Conservation (phyloP, 352 stramenopile genomes). For the Phytophthora megakarya region DNA sequence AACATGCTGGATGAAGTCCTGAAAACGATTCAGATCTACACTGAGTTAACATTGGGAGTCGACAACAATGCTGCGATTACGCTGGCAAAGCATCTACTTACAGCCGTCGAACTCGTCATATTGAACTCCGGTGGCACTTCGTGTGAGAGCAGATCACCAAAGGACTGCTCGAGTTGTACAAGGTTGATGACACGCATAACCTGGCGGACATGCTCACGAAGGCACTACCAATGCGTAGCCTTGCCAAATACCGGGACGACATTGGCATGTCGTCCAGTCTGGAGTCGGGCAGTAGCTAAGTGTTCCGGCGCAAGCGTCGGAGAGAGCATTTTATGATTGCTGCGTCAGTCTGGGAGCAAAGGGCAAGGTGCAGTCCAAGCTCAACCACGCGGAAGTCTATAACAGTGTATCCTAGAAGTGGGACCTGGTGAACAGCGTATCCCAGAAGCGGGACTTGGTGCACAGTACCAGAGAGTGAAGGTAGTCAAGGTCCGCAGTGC, state of each 20-base stretch:
- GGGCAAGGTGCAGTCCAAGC: no score
- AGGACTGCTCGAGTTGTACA: not conserved
- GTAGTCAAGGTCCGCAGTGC: no score
- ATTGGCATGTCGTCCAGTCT: not conserved
- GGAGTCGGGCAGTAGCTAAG: not conserved
- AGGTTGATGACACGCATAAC: not conserved
- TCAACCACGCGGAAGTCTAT: no score
- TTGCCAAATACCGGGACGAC: not conserved
- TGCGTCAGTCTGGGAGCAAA: no score
- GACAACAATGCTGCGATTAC: constrained; percentile 17
- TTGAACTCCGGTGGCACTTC: constrained; percentile 4
- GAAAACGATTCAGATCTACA: not conserved
- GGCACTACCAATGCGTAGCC: not conserved
- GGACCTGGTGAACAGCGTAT: no score
- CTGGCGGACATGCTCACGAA: not conserved
- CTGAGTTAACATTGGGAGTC: constrained; percentile 1
- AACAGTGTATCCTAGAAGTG: no score
- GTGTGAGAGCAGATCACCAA: not conserved
- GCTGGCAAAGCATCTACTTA: constrained; percentile 14
- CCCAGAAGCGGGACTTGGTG: no score
- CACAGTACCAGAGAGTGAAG: no score
- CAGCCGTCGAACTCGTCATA: constrained; percentile 5
- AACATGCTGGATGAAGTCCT: constrained; percentile 26
- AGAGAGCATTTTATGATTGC: not conserved
- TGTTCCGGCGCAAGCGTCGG: not conserved